Conservation (phyloP, 2,329 filamentous ascomycete genomes). For the Tolypocladium tundrense region DNA sequence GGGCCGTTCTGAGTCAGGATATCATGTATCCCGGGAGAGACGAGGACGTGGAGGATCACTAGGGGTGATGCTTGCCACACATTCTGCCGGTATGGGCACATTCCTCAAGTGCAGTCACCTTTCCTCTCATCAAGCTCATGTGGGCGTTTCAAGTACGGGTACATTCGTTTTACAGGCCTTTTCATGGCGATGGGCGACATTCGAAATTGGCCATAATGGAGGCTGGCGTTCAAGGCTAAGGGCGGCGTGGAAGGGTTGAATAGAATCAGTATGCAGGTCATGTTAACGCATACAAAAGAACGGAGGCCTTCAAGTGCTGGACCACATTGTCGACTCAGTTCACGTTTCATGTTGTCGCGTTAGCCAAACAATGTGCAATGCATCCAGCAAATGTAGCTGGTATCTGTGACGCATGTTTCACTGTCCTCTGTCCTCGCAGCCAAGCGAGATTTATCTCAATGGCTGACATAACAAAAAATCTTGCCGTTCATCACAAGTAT, state of each 20-base stretch:
- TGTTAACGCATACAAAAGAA: neutral
- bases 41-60: constrained; percentile 38
- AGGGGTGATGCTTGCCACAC: neutral
- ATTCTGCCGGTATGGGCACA: neutral
- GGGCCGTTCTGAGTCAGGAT: constrained; percentile 39
- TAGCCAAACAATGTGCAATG: too few species aligned
- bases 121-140: neutral
- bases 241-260: too few species aligned
- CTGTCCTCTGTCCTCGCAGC: neutral
- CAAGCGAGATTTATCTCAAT: neutral
- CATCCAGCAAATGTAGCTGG: too few species aligned
- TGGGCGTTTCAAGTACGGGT: neutral
- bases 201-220: neutral
- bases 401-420: neutral
- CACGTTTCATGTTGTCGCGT: neutral
- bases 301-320: neutral
- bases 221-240: neutral
- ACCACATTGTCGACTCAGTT: neutral
- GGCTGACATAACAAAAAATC: too few species aligned
- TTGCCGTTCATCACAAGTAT: too few species aligned
- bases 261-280: neutral
- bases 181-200: neutral
- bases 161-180: neutral
- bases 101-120: neutral
- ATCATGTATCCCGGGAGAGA: constrained; percentile 46